Conservation (phyloP, 768 basidiomycete species). For the Daedaleopsis sinensis region DNA sequence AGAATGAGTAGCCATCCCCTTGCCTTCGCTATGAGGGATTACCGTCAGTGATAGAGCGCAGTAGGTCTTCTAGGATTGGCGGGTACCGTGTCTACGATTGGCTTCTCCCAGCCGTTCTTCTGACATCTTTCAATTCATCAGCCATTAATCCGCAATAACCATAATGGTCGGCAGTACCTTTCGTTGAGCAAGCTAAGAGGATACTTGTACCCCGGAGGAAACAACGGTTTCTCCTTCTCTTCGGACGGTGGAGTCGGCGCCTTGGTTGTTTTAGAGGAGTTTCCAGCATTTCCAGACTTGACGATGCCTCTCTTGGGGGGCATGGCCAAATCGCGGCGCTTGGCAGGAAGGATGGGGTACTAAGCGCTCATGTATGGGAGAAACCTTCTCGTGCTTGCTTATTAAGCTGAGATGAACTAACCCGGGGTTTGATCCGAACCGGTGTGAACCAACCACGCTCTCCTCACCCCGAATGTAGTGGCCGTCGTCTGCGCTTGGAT, state of each 20-base stretch:
- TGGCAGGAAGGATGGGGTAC: neutral
- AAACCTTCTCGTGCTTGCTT: slow-evolving; percentile 1
- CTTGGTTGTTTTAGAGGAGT: slow-evolving; percentile 61
- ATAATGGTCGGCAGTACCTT: slow-evolving; percentile 49
- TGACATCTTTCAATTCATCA: slow-evolving; percentile 60
- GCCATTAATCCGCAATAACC: no score
- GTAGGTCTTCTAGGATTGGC: slow-evolving; percentile 3
- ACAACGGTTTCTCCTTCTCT: slow-evolving; percentile 65
- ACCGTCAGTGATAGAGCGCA: neutral
- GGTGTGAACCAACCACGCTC: neutral
- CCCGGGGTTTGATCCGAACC: neutral
- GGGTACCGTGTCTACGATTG: slow-evolving; percentile 71
- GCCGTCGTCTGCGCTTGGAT: no score
- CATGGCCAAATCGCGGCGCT: slow-evolving; percentile 41
- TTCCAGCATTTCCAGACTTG: slow-evolving; percentile 90
- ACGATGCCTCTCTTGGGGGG: slow-evolving; percentile 77
- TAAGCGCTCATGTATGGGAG: slow-evolving; percentile 11
- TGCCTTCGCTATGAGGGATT: slow-evolving; percentile 44
- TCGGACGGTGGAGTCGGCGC: slow-evolving; percentile 23
- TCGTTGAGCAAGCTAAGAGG: slow-evolving; percentile 81
- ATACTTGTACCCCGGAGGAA: slow-evolving; percentile 84
- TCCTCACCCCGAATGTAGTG: no score
- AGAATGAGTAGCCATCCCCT: slow-evolving; percentile 60
- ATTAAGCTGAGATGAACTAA: slow-evolving; percentile 14
- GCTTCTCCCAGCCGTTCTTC: slow-evolving; percentile 88